Evolutionary conservation across 169 alveolate genomes (phyloP), one percentile per base, ranked within the genome.

Genomic region (Plasmodium coatneyi): DNA sequence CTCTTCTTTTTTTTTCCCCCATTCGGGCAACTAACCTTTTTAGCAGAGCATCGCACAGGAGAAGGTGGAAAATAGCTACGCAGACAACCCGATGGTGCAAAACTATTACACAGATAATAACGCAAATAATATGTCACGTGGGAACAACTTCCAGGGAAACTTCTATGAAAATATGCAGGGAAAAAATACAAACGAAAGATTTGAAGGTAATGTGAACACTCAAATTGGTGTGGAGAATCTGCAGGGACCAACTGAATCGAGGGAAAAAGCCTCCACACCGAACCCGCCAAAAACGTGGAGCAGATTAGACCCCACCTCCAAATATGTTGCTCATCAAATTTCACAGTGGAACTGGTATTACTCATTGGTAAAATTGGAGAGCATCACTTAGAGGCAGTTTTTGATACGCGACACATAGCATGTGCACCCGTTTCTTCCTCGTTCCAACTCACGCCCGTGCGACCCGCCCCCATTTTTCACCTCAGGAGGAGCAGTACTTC

Each of bases 341-440:
- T 92, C 98, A 5, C 96, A 95, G 32, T 97, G 98, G 98, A 95
- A 96, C 81, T 96, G 97, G 98, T 97, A 97, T 83, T 97, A 97
- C 92, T 32, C 95, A 80, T 49, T 91, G 95, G 95, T 91, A 91
- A 91, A 9, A 22, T 30, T 30, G 54, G 41, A 30, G 14, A 43
- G 49, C 76, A 9, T 10, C 41, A 3, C 36, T 5, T 66, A 19
- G 76, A 19, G 36, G 1, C 3, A 66, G 7, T 1, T 66, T 60
- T n/a, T 19, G 16, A 60, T 60, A 60, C 7, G 54, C n/a, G 54
- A 43, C n/a, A 12, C 54, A 2, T n/a, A 2, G 2, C 16, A 41
- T 14, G 14, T 7, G 14, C 32, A 60, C 22, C 39, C 52, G 43
- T 76, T 76, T 32, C 66, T 32, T 16, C 34, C 43, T 76, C 43